These are phyloP conservation scores for Paraglomus occultum DNA, from an alignment of 192 early-diverging fungal genomes.

Conservation along the genomic window DNA sequence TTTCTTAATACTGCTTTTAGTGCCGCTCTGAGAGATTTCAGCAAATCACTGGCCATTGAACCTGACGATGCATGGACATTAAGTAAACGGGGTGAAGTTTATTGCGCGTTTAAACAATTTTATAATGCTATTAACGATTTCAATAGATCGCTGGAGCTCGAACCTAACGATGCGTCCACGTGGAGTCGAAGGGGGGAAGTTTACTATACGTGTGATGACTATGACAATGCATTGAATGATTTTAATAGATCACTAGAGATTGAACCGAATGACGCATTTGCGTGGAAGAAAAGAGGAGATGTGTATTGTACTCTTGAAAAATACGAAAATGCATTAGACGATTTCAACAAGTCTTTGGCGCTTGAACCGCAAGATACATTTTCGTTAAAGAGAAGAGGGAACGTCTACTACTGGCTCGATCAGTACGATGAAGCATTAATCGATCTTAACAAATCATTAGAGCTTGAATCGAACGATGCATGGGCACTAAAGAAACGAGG, in stretches of 20 bases:
- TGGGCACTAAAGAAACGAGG: neutral
- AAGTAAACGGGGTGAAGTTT: constrained; percentile 17
- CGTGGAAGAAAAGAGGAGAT: constrained; percentile 9
- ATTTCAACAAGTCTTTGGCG: neutral
- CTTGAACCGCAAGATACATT: neutral
- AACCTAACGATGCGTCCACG: constrained; percentile 19
- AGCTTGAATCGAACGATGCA: too few species aligned
- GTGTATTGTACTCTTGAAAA: neutral
- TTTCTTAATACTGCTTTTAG: too few species aligned
- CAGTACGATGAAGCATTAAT: too few species aligned
- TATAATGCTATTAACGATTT: constrained; percentile 22
- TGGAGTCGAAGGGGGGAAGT: constrained; percentile 8
- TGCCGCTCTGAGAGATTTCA: constrained; percentile 15
- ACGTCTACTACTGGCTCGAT: too few species aligned
- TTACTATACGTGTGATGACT: constrained; percentile 15
- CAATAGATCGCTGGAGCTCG: neutral
- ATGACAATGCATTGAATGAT: constrained; percentile 17
- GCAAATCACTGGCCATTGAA: constrained; percentile 2
- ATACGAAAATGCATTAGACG: neutral
- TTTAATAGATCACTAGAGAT: neutral
- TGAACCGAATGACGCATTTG: constrained; percentile 10
- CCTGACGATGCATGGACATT: constrained; percentile 11
- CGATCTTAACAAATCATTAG: too few species aligned
- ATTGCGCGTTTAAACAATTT: constrained; percentile 19
- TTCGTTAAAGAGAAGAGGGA: too few species aligned